Base-by-base conservation (phyloP, 2,329 filamentous ascomycete species). In the Colletotrichum phormii region DNA sequence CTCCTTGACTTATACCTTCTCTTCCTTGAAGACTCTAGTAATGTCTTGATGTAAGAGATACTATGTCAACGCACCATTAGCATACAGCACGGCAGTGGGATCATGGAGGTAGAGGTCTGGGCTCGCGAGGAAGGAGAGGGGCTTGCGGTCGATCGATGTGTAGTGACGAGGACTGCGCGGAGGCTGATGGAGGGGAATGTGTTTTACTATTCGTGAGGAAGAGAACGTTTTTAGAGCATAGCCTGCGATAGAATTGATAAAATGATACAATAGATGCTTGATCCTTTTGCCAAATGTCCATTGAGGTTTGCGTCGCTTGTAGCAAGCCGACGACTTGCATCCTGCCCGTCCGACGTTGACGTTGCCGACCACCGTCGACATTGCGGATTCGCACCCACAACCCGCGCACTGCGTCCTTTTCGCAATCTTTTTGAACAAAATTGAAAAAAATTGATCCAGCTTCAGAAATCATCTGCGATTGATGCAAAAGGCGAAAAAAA, bases 151-250 rank as follows among this genome's bases (percentile, higher is more conserved):
- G 76, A 70, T 35, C 77, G 78, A 33, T 80, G 79, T 33, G 71
- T 77, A 1, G 80, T 81, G 4, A 78, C 77, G 8, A 75, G 80
- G 46, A 81, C 80, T 0, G 80, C 80, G 1, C 75, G 79, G 58
- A 76, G 80, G 49, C 70, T 82, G 0, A 81, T 82, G 62, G 80
- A 81, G 55, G 80, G 80, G 2, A 75, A 76, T 0, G 79, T 80
- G 3, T 35, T 78, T 7, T 81, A 81, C 55, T 80, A 80, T 8
- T 58, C 65, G 13, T 72, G 46, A 59, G 2, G 7, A 9, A 9
- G 9, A 13, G 7, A 22, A 29, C 26, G 24, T 9, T 12, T n/a
- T 29, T 33, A 3, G 22, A n/a, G 61, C 61, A 64, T 64, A 54
- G 49, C 61, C n/a, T 64, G 46, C 61, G 49, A 37, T 54, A 26